Percentiles rank a stretch among this genome's conserved stretches.
Conservation (phyloP, 2,329 filamentous ascomycete genomes). For the Alternaria arborescens region DNA sequence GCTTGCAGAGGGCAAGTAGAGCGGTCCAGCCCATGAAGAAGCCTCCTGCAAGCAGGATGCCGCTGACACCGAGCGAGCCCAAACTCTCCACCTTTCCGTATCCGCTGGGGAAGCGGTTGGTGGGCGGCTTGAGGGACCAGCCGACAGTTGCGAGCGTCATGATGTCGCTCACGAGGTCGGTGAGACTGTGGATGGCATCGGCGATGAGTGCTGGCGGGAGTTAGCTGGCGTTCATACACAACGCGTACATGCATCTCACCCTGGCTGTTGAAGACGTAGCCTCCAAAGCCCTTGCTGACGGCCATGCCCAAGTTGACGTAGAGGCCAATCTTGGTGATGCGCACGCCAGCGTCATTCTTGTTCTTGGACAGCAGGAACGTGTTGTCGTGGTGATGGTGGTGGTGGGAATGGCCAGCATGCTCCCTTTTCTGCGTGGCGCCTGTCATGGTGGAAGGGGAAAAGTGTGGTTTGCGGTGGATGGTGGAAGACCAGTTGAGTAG, state of each 20-base stretch:
- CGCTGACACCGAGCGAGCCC: conserved; percentile 90
- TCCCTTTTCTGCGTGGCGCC: conserved; percentile 40
- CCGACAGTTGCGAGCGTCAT: conserved; percentile 94
- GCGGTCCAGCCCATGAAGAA: conserved; percentile 83
- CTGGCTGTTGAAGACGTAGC: conserved; percentile 94
- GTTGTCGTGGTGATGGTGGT: conserved; percentile 85
- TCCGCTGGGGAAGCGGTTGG: conserved; percentile 83
- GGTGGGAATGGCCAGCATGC: conserved; percentile 61
- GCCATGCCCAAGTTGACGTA: conserved; percentile 95
- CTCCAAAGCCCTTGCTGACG: conserved; percentile 88
- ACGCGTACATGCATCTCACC: conserved; percentile 36
- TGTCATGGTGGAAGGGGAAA: conserved; percentile 42
- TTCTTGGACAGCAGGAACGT: conserved; percentile 81
- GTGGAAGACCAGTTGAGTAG: conserved; percentile 44
- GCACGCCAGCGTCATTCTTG: conserved; percentile 90
- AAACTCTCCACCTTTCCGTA: conserved; percentile 99
- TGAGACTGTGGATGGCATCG: conserved; percentile 94
- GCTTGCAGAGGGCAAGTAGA: conserved; percentile 65
- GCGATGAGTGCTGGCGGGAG: conserved; percentile 74
- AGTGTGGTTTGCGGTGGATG: conserved; percentile 44
- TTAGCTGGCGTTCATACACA: conserved; percentile 24
- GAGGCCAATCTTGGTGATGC: conserved; percentile 88
- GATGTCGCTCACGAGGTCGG: conserved; percentile 93
- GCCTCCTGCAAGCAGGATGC: conserved; percentile 87
- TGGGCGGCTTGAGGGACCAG: conserved; percentile 87